phyloP scores from a whole-genome alignment of 2,329 filamentous ascomycete genomes.

The Pyricularia pennisetigena region DNA sequence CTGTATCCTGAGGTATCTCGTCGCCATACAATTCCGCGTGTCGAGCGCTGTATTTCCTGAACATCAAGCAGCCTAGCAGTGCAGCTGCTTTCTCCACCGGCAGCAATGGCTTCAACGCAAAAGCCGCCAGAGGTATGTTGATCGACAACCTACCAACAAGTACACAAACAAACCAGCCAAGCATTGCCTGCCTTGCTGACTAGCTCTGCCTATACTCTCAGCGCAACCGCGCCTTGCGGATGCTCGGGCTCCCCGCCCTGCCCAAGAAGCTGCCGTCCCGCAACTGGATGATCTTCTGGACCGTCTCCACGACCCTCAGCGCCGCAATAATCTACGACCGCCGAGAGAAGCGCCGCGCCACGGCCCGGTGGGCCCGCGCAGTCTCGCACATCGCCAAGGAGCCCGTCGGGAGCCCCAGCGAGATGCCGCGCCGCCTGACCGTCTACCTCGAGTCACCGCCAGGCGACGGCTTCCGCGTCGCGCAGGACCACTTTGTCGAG shows the following conservation, averaged over 20 bases:
- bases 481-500: slow-evolving; percentile 93
- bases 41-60: background rate
- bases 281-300: slow-evolving; percentile 95
- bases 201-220: slow-evolving; percentile 13
- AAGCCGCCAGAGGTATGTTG: slow-evolving; percentile 5
- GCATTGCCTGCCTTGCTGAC: background rate
- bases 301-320: slow-evolving; percentile 67
- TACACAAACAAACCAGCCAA: background rate
- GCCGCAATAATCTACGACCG: slow-evolving; percentile 85
- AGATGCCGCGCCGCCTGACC: slow-evolving; percentile 74
- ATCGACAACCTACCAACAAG: background rate
- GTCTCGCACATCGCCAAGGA: slow-evolving; percentile 80
- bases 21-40: background rate
- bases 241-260: slow-evolving; percentile 79
- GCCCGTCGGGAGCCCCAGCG: slow-evolving; percentile 54
- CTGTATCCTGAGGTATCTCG: background rate
- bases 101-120: slow-evolving; percentile 3
- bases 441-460: slow-evolving; percentile 81
- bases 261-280: slow-evolving; percentile 80
- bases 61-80: background rate
- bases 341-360: slow-evolving; percentile 75
- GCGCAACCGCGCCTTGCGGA: slow-evolving; percentile 63
- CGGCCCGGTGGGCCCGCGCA: slow-evolving; percentile 75
- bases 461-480: slow-evolving; percentile 69
- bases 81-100: background rate